Percentiles rank a stretch among this genome's conserved stretches.
Conservation (phyloP, 805 yeast species). For the Cephaloascus fragrans region DNA sequence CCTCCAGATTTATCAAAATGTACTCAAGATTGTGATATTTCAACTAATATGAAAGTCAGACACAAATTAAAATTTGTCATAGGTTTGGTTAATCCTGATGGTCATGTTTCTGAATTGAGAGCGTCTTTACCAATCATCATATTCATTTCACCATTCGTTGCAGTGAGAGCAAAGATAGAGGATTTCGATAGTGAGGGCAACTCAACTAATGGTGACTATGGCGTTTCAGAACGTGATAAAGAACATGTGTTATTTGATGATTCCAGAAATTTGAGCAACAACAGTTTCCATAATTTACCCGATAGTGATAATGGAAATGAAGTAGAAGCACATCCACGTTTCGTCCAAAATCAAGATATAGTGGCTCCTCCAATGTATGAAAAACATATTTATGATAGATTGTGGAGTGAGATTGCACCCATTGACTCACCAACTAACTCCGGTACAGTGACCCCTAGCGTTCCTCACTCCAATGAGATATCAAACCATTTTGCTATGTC, state of each 20-base stretch:
- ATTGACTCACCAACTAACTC: constrained; percentile 34
- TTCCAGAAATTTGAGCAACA: constrained; percentile 9
- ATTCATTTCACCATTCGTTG: constrained; percentile 74
- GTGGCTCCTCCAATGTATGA: constrained; percentile 85
- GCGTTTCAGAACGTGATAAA: constrained; percentile 4
- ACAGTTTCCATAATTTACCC: constrained; percentile 14
- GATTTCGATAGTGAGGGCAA: constrained; percentile 6
- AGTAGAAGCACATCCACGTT: constrained; percentile 8
- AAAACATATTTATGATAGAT: constrained; percentile 68
- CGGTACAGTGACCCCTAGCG: constrained; percentile 26
- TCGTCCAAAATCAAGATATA: constrained; percentile 27
- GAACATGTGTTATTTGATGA: constrained; percentile 23
- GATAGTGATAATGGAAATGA: constrained; percentile 5
- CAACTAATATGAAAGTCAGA: constrained; percentile 64
- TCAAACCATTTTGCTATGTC: constrained; percentile 1
- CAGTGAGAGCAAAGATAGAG: constrained; percentile 43
- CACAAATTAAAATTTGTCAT: constrained; percentile 82
- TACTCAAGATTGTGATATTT: constrained; percentile 81
- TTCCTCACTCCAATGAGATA: background rate
- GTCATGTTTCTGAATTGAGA: constrained; percentile 84
- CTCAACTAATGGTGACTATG: background rate
- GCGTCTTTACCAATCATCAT: constrained; percentile 79
- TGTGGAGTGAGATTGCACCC: constrained; percentile 61
- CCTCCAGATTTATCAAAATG: constrained; percentile 69
- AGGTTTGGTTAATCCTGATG: constrained; percentile 77